Evolutionary conservation across 305 asterid genomes (phyloP), one percentile per base, ranked within the genome.

Genomic region (Fraxinus platypoda): DNA sequence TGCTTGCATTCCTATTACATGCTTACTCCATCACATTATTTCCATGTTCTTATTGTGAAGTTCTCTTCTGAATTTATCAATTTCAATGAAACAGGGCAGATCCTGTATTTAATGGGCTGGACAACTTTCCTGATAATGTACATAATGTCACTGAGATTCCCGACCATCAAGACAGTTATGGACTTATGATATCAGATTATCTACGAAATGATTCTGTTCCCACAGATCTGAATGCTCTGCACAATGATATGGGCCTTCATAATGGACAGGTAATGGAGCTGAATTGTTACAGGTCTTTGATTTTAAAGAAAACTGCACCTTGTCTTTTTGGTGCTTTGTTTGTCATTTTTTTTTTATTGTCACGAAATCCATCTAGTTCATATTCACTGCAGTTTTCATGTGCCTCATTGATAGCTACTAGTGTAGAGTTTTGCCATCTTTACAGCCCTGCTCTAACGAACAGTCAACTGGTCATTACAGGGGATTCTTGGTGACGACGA

Each of bases 401-500:
- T 13, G 17, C 76, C 54, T 75, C 59, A n/a, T 15, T 73, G 57
- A n/a, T 49, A 70, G 75, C 75, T 12, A 66, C 76, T 49, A 34
- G 8, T 75, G 11, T 74, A 72, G 43, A 54, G 25, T 15, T 33
- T 72, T 72, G 75, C 43, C 46, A 31, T 33, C 46, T n/a, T n/a
- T 33, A 31, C 6, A 0, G 15, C 46, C 46, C 49, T 31, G 76
- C 28, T 72, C 76, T 72, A 34, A 15, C 3, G 26, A 70, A 30
- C 71, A 19, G 73, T 81, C 52, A 78, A 74, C 76, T 84, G 83
- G 86, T 83, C 91, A 78, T 83, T 90, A 81, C 96, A 95, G 99
- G 97, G 89, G 62, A 94, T 95, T 88, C 98, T 94, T 81, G 97
- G 95, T 33, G 99, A 94, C 46, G 98, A 95, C 80, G 99, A 95